Evolutionary conservation across 805 yeast species (phyloP), one percentile per base, ranked within the genome.

Genomic region (Lipomyces starkeyi): DNA sequence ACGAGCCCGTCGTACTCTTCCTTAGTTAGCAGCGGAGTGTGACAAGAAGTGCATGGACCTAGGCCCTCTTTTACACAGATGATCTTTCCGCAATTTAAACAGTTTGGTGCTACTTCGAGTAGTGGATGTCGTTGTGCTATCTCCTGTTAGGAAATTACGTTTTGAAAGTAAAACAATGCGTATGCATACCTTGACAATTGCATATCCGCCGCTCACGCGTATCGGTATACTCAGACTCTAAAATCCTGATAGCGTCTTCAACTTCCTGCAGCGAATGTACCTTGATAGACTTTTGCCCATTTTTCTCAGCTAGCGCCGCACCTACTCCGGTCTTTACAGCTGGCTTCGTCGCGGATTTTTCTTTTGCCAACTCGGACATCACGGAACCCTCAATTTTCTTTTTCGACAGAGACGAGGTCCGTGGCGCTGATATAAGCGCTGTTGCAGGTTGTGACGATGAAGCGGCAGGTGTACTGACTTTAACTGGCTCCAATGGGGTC

Each of bases 41-140:
- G 91, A 80, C 99, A 95, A 70, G 80, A 90, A 1, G 95, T 84
- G 75, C 99, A 95, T 2, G 95, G 95, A 68, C 93, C 95, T 29
- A 91, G 80, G 0, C 98, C 98, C 76, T 95, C 98, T 73, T 88
- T 88, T 3, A 85, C 83, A 80, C 99, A 95, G 2, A 95, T 91
- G 55, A 95, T 91, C 77, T 93, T 91, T 11, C 99, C 99, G 77
- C 99, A 95, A 68, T 90, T 88, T 54, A 95, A 79, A 74, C 99
- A 95, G 76, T 95, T 95, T 0, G 99, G 98, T 1, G 96, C 95
- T 71, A 90, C 84, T 65, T 91, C 96, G 70, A 92, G 90, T 37
- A 95, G 79, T 2, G 97, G 97, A 76, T 95, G 99, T 68, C 90
- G 82, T 0, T 66, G 73, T 6, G 71, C 74, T 67, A 59, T 14